These are phyloP conservation scores for Rutstroemia sydowiana DNA, from an alignment of 2,329 filamentous ascomycete genomes.

Conservation along the genomic window DNA sequence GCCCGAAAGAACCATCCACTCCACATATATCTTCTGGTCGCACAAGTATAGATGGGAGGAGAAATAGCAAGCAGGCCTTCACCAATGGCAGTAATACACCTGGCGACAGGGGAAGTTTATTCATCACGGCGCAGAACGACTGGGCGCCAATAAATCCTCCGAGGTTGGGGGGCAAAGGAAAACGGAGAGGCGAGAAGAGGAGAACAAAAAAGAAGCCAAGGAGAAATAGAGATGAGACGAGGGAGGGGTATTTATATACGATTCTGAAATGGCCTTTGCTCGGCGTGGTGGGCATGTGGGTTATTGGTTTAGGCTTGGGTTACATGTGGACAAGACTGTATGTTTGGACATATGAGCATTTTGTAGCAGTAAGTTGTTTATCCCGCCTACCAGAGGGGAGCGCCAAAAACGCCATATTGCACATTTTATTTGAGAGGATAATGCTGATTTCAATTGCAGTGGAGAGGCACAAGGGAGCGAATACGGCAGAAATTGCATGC, in stretches of 20 bases:
- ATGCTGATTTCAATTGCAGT: slow-evolving; percentile 32
- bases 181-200: slow-evolving; percentile 31
- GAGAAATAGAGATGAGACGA: slow-evolving; percentile 77
- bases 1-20: slow-evolving; percentile 8
- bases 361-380: slow-evolving; percentile 6
- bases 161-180: slow-evolving; percentile 27
- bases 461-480: slow-evolving; percentile 70
- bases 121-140: slow-evolving; percentile 88
- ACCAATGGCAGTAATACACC: slow-evolving; percentile 9
- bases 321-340: slow-evolving; percentile 83
- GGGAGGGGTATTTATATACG: slow-evolving; percentile 86
- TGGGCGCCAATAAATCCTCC: slow-evolving; percentile 74
- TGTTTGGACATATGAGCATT: slow-evolving; percentile 75
- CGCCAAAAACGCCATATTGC: too few species aligned
- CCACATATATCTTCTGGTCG: slow-evolving; percentile 1
- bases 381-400: not conserved
- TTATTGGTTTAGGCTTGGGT: slow-evolving; percentile 60
- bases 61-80: slow-evolving; percentile 4
- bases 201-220: slow-evolving; percentile 28
- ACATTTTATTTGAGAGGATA: not conserved
- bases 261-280: slow-evolving; percentile 90
- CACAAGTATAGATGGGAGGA: slow-evolving; percentile 15
- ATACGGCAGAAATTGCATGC: slow-evolving; percentile 64
- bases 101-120: slow-evolving; percentile 31
- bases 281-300: slow-evolving; percentile 71